phyloP scores from a whole-genome alignment of 1,284 basidiomycete species.

The Tremellales sp. region DNA sequence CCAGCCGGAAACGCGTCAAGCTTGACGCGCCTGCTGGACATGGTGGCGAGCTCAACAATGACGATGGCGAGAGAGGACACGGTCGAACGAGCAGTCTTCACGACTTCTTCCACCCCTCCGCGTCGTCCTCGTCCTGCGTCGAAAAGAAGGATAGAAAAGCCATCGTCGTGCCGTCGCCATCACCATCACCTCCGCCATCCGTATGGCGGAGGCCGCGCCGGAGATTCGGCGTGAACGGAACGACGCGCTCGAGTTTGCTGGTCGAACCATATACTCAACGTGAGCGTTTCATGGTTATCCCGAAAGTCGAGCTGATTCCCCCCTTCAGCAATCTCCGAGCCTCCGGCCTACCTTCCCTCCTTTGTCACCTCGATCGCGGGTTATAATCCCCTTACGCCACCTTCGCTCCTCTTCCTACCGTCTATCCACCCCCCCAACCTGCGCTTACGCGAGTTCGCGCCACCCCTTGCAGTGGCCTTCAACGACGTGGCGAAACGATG shows the following conservation, averaged over 20 bases:
- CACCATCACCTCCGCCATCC: not conserved
- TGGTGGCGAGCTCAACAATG: not conserved
- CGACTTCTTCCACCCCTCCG: slow-evolving; percentile 22
- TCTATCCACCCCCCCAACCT: slow-evolving; percentile 32
- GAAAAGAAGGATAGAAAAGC: not conserved
- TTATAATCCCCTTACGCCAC: slow-evolving; percentile 14
- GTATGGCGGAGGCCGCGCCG: slow-evolving; percentile 12
- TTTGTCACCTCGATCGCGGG: slow-evolving; percentile 21
- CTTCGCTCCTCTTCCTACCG: slow-evolving; percentile 30
- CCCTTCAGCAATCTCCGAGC: slow-evolving; percentile 7
- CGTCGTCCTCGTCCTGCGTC: slow-evolving; percentile 10
- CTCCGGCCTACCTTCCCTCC: slow-evolving; percentile 27
- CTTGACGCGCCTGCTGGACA: slow-evolving; percentile 1
- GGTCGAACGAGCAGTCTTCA: slow-evolving; percentile 14
- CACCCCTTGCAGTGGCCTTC: slow-evolving; percentile 35
- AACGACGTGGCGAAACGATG: slow-evolving; percentile 29
- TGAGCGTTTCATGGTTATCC: not conserved
- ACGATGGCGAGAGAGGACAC: not conserved
- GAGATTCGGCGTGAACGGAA: slow-evolving; percentile 4
- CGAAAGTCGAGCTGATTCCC: slow-evolving; percentile 2
- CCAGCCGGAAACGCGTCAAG: slow-evolving; percentile 18
- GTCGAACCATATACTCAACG: not conserved
- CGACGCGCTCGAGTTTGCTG: not conserved
- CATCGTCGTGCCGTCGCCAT: not conserved
- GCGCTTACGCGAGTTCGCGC: slow-evolving; percentile 34